Percentiles rank a stretch among this genome's conserved stretches.
phyloP scores from a whole-genome alignment of 2,329 filamentous ascomycete genomes.

The Sodiomyces alkalinus region DNA sequence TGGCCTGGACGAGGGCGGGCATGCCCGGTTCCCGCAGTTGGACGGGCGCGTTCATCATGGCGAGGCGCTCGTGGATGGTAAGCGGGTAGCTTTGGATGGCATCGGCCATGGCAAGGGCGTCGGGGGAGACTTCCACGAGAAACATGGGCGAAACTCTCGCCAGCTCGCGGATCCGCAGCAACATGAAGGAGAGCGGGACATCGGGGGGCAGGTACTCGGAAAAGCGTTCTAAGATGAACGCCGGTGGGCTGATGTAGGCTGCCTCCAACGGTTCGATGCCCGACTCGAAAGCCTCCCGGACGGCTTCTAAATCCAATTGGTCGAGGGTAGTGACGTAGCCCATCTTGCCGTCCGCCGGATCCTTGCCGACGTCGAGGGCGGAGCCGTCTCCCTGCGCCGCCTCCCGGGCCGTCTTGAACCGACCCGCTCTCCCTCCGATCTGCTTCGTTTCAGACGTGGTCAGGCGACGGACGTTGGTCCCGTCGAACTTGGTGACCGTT shows the following conservation, averaged over 20 bases:
- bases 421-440: constrained; percentile 82
- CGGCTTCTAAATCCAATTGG: constrained; percentile 44
- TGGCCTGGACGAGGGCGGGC: constrained; percentile 38
- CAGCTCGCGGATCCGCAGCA: constrained; percentile 60
- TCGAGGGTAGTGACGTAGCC: constrained; percentile 74
- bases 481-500: constrained; percentile 57
- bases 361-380: constrained; percentile 3
- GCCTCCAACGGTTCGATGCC: constrained; percentile 51
- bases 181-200: constrained; percentile 71
- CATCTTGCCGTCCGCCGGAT: constrained; percentile 24
- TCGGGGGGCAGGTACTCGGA: constrained; percentile 65
- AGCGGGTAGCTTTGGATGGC: constrained; percentile 58
- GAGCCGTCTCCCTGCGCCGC: constrained; percentile 15
- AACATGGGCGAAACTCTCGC: constrained; percentile 49
- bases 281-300: constrained; percentile 46
- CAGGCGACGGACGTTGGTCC: constrained; percentile 39
- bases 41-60: constrained; percentile 59
- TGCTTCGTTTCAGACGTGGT: constrained; percentile 75
- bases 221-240: constrained; percentile 57
- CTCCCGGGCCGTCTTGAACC: constrained; percentile 60
- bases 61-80: constrained; percentile 57
- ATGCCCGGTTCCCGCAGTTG: constrained; percentile 33
- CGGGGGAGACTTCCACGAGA: constrained; percentile 43
- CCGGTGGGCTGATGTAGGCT: constrained; percentile 63
- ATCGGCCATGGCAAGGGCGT: constrained; percentile 54